Evolutionary conservation across 306 rosid species (phyloP), one percentile per base, ranked within the genome.

Genomic region (Medicago truncatula): DNA sequence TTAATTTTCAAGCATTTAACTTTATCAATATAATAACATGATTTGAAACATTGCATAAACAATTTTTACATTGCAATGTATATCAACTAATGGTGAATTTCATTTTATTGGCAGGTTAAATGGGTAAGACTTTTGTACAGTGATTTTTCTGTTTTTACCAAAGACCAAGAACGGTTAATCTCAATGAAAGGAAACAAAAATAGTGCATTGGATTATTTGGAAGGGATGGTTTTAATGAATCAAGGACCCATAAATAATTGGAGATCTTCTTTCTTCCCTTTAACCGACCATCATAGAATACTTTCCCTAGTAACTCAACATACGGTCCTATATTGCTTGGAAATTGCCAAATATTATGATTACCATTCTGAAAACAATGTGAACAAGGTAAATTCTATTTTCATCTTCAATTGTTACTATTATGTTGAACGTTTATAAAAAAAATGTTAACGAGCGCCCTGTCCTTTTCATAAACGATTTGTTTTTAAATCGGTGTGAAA

Each of bases 221-320:
- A 95, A 87, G 99, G 99, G 43, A 83, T 87, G 73, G 76, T 95
- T 44, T 83, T 95, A 23, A 78, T 95, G 81, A 77, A 86, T 76
- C 96, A 88, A 65, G 99, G 99, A 40, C 79, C 97, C 31, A 87
- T 88, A 49, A 84, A 95, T 81, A 95, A 87, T 69, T 95, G 99
- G 99, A 82, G 99, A 78, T 95, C 99, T 70, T 92, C 99, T 73
- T 95, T 90, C 85, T 95, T 92, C 64, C 99, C 99, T 62, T 43
- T 73, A 61, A 62, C 96, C 38, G 91, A 88, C 79, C 97, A 90
- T 84, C 61, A 85, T 0, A 84, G 79, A 78, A 92, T 95, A 18
- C 80, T 82, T 56, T 90, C 97, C 39, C 78, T 66, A 1, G 81
- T 95, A 7, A 79, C 86, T 3, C 70, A 87, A 76, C 78, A 92